A percentile compares a stretch with the other conserved stretches of the same genome.
phyloP scores from a whole-genome alignment of 768 basidiomycete genomes.

The Omphalotus guepiniiformis region DNA sequence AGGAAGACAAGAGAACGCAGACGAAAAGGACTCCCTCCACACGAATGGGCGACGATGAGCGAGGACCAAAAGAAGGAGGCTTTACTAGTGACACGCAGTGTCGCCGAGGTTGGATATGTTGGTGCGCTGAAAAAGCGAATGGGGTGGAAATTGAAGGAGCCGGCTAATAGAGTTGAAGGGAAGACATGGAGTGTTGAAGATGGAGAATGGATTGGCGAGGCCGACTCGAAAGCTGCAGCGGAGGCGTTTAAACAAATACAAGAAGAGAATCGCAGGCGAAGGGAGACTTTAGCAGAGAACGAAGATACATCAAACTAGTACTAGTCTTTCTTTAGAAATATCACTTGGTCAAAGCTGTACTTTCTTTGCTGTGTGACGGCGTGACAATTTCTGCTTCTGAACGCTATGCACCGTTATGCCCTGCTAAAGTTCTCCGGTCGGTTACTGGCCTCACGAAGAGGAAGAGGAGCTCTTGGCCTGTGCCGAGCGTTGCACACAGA shows the following conservation, averaged over 20 bases:
- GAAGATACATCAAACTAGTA: too few relatives aligned
- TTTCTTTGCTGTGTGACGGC: too few relatives aligned
- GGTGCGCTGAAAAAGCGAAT: conserved; percentile 56
- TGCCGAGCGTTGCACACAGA: background rate
- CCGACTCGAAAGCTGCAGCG: background rate
- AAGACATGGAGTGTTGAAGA: conserved; percentile 10
- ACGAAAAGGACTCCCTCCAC: conserved; percentile 60
- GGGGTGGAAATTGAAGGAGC: conserved; percentile 29
- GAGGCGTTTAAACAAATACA: background rate
- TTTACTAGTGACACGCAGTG: conserved; percentile 40
- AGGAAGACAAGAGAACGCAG: conserved; percentile 41
- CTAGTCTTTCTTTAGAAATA: too few relatives aligned
- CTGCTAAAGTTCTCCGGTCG: background rate
- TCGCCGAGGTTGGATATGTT: conserved; percentile 68
- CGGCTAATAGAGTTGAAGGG: conserved; percentile 6
- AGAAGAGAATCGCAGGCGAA: conserved; percentile 3
- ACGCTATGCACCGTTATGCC: conserved; percentile 3
- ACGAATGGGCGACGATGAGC: conserved; percentile 50
- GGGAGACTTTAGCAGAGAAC: background rate
- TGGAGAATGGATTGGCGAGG: conserved; percentile 8
- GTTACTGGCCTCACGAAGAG: background rate
- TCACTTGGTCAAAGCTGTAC: too few relatives aligned
- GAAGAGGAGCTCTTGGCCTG: background rate
- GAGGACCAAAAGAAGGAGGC: conserved; percentile 44
- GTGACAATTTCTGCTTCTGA: conserved; percentile 2